Evolutionary conservation across 2,329 filamentous ascomycete species (phyloP).

Genomic region (Paecilomyces niveus): DNA sequence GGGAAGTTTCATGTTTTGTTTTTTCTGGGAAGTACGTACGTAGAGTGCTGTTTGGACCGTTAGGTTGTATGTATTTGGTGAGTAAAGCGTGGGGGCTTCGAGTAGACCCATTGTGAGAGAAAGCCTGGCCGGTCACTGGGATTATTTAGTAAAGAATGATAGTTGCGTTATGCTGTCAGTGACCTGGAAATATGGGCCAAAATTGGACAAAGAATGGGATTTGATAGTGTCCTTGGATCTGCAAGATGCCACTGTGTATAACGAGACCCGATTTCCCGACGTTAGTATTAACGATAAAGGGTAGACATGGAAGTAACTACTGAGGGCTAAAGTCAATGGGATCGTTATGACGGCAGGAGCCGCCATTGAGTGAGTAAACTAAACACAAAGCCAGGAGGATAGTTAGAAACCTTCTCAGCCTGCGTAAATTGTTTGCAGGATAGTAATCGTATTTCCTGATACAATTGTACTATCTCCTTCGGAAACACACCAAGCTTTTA

Average conservation of each 20-base stretch:
- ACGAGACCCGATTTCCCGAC: background rate
- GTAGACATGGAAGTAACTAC: background rate
- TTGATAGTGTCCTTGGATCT: background rate
- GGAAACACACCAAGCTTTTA: background rate
- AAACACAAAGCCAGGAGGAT: background rate
- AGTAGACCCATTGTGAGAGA: slow-evolving; percentile 1
- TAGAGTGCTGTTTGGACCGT: slow-evolving; percentile 3
- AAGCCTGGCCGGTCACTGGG: background rate
- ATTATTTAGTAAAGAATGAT: background rate
- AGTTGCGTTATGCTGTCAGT: background rate
- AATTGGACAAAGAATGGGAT: background rate
- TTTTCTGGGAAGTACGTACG: slow-evolving; percentile 7
- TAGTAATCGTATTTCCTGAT: background rate
- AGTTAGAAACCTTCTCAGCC: no score
- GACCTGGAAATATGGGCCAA: background rate
- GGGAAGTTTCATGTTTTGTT: background rate
- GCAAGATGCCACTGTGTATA: background rate
- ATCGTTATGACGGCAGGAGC: background rate
- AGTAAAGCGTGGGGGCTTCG: background rate
- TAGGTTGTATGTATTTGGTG: background rate
- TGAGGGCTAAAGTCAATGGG: background rate
- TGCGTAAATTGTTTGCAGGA: no score
- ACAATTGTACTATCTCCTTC: background rate
- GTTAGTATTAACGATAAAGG: background rate
- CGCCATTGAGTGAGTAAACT: background rate